Percentiles rank a stretch among this genome's conserved stretches.
phyloP scores from a whole-genome alignment of 2,329 filamentous ascomycete species.

The Byssothecium circinans region DNA sequence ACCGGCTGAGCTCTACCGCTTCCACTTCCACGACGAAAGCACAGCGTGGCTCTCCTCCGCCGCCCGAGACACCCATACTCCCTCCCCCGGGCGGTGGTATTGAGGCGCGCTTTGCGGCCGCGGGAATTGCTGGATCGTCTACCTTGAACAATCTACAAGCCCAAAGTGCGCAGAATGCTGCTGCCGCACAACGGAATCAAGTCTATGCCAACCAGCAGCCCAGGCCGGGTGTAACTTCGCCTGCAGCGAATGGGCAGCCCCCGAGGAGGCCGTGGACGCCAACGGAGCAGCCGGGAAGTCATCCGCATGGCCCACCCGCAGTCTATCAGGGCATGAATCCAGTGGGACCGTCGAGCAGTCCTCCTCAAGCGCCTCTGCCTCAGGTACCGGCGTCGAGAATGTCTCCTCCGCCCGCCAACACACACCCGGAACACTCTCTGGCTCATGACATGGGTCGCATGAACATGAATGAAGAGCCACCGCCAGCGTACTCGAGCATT shows the following conservation, averaged over 20 bases:
- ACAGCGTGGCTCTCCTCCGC: conserved; percentile 88
- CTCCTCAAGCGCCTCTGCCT: conserved; percentile 35
- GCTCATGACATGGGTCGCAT: conserved; percentile 85
- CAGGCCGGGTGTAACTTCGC: conserved; percentile 53
- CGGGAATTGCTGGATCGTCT: conserved; percentile 83
- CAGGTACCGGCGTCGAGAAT: conserved; percentile 26
- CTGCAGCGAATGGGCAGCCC: conserved; percentile 41
- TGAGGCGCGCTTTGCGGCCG: conserved; percentile 86
- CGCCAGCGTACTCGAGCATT: conserved; percentile 92
- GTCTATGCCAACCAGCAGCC: conserved; percentile 63
- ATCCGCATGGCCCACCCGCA: conserved; percentile 85
- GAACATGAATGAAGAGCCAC: conserved; percentile 78
- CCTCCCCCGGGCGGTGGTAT: conserved; percentile 80
- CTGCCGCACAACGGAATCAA: conserved; percentile 76
- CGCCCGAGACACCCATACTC: conserved; percentile 85
- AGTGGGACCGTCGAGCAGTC: conserved; percentile 53
- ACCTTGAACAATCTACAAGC: conserved; percentile 75
- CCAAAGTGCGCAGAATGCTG: conserved; percentile 78
- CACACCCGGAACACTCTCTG: conserved; percentile 62
- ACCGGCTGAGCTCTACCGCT: conserved; percentile 74
- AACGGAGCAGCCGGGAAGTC: conserved; percentile 82
- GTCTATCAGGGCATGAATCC: conserved; percentile 86
- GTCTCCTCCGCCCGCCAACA: conserved; percentile 32
- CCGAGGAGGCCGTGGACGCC: conserved; percentile 83
- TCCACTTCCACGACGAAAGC: conserved; percentile 93